Base-by-base conservation (phyloP, 768 basidiomycete species). In the Xanthoconium stramineum region DNA sequence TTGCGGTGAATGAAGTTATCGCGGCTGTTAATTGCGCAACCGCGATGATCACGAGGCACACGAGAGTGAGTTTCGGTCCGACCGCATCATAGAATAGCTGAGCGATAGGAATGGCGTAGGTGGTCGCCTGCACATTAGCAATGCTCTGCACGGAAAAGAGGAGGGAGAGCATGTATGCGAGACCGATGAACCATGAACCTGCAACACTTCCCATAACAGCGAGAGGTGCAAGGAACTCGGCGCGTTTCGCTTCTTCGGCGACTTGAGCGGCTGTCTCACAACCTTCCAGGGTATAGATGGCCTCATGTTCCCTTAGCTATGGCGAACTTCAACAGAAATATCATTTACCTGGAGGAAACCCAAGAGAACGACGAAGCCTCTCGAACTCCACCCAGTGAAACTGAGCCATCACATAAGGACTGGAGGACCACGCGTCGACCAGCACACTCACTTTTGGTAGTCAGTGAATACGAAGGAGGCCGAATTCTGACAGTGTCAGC, bases 251-350 rank as follows among this genome's bases (percentile, higher is more conserved):
- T 64, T 84, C 82, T 65, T 84, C 83, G 6, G 82, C 83, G 8
- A 84, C 78, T 62, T 84, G 83, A n/a, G 83, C 82, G 39, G 83
- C 81, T 6, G 82, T 84, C 63, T 83, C 83, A 63, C 82, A 83
- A 24, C 83, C 83, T 68, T 83, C 83, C 29, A 83, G 74, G 2
- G 83, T 83, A 59, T 83, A 83, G 13, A 83, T 83, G 7, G 82
- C 80, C 76, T 79, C 29, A 2, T 36, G 17, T 17, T 14, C 40
- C 45, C 38, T 58, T 43, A 55, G 53, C 14, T 42, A 24, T 19
- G 8, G 44, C 20, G 35, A n/a, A n/a, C 3, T 12, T 19, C 17
- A 6, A 2, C 14, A 42, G 11, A 29, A 43, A 39, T 17, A 28
- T 3, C 12, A 2, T 7, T 52, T 47, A 65, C 66, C 66, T 67